Evolutionary conservation across 2,329 filamentous ascomycete species (phyloP).

Genomic region (Aspergillus ochraceus): DNA sequence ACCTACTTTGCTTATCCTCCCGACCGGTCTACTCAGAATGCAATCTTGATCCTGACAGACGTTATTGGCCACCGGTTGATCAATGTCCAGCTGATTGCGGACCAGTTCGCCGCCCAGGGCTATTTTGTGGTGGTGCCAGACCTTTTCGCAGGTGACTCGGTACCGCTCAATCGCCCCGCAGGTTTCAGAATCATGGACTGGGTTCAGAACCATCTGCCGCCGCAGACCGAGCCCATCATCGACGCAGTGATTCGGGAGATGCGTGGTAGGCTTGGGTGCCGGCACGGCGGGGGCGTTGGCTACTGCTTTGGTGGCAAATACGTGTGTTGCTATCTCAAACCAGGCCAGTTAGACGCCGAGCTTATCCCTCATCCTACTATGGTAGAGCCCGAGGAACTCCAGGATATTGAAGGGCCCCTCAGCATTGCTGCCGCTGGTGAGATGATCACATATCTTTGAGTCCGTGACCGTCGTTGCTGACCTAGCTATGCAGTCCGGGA

Average conservation of each 20-base stretch:
- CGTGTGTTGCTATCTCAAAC: conserved; percentile 31
- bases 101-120: conserved; percentile 69
- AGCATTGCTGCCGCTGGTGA: conserved; percentile 15
- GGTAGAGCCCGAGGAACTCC: conserved; percentile 17
- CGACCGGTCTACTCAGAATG: conserved; percentile 48
- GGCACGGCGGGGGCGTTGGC: conserved; percentile 46
- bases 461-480: background rate
- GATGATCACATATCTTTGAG: background rate
- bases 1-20: conserved; percentile 44
- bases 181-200: conserved; percentile 52
- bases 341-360: conserved; percentile 16
- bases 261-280: conserved; percentile 24
- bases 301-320: conserved; percentile 57
- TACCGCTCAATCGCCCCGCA: conserved; percentile 53
- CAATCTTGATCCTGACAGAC: conserved; percentile 56
- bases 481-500: no score
- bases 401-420: conserved; percentile 18
- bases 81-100: conserved; percentile 63
- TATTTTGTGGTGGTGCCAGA: conserved; percentile 68
- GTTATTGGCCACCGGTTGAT: conserved; percentile 55
- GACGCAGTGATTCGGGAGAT: conserved; percentile 41
- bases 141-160: conserved; percentile 63
- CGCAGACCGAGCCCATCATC: conserved; percentile 53
- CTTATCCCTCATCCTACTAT: conserved; percentile 24
- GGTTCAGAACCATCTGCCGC: conserved; percentile 48